Conservation (phyloP, 2,329 filamentous ascomycete species). For the Harringtonia aguacate region DNA sequence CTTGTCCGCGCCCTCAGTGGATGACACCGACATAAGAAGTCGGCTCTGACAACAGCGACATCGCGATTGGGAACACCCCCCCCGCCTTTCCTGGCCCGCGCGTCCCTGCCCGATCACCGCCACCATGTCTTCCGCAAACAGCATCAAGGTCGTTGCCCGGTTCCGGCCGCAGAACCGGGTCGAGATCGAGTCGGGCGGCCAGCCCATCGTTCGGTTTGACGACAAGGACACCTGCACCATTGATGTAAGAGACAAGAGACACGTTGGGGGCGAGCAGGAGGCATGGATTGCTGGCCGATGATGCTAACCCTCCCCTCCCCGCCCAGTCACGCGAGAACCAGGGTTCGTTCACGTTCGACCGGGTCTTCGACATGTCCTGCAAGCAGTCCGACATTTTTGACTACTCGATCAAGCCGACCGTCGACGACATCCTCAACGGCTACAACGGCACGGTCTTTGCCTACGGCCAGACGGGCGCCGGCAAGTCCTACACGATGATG, state of each 20-base stretch:
- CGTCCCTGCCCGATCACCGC: constrained; percentile 12
- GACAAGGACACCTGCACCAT: constrained; percentile 80
- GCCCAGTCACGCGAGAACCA: constrained; percentile 75
- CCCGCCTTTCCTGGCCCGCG: not conserved
- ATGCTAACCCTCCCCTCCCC: too few species aligned
- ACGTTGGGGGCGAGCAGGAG: not conserved
- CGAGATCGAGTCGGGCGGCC: constrained; percentile 81
- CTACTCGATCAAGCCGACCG: constrained; percentile 90
- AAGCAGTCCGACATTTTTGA: constrained; percentile 92
- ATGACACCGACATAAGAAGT: too few species aligned
- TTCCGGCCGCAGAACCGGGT: constrained; percentile 96
- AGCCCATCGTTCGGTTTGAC: constrained; percentile 83
- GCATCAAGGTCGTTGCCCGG: constrained; percentile 86
- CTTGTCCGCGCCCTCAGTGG: too few species aligned
- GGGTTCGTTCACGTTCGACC: constrained; percentile 90
- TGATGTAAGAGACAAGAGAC: constrained; percentile 52
- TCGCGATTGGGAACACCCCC: too few species aligned
- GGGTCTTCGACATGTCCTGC: constrained; percentile 91
- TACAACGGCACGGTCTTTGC: constrained; percentile 99
- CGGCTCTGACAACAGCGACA: not conserved
- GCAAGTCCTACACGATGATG: constrained; percentile 99
- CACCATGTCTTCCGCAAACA: constrained; percentile 49
- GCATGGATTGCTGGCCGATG: constrained; percentile 16
- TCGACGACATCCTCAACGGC: constrained; percentile 96
- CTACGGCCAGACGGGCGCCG: constrained; percentile 94